A percentile compares a stretch with the other conserved stretches of the same genome.
Evolutionary conservation across 116 monocot species (phyloP).

Genomic region (Posidonia oceanica): DNA sequence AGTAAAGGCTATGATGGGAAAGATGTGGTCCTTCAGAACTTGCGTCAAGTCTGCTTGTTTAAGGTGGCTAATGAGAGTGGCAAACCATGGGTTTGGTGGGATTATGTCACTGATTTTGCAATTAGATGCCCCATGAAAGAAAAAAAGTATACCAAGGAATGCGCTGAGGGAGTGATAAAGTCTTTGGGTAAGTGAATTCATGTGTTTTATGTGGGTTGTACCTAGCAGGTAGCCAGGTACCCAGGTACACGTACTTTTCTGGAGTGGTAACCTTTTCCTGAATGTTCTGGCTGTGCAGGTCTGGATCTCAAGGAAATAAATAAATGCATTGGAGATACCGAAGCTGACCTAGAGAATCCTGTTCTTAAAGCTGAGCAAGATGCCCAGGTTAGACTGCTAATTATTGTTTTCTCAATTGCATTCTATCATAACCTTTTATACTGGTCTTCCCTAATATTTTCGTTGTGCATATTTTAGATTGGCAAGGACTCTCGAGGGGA

Average conservation of each 20-base stretch:
- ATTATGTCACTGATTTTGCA: conserved; percentile 80
- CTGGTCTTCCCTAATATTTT: neutral
- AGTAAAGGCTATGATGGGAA: conserved; percentile 94
- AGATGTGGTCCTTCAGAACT: conserved; percentile 91
- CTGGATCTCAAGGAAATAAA: conserved; percentile 73
- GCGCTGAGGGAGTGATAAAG: conserved; percentile 66
- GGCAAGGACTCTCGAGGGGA: conserved; percentile 82
- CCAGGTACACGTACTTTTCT: neutral
- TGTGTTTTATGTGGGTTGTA: neutral
- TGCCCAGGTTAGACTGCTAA: conserved; percentile 55
- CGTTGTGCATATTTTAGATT: conserved; percentile 28
- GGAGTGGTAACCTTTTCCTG: neutral
- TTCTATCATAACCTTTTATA: neutral
- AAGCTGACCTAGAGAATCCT: conserved; percentile 81
- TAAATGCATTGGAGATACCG: conserved; percentile 76
- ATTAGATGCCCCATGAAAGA: conserved; percentile 95
- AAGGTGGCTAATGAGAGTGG: conserved; percentile 67
- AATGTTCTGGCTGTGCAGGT: conserved; percentile 19
- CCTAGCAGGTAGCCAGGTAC: neutral
- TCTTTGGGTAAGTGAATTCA: conserved; percentile 43
- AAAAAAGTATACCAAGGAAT: conserved; percentile 71
- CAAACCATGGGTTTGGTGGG: conserved; percentile 98
- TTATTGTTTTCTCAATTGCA: conserved; percentile 1
- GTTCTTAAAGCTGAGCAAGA: conserved; percentile 92
- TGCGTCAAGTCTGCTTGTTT: conserved; percentile 79